phyloP scores from a whole-genome alignment of 2,329 filamentous ascomycete genomes.

The Aschersonia sp. region DNA sequence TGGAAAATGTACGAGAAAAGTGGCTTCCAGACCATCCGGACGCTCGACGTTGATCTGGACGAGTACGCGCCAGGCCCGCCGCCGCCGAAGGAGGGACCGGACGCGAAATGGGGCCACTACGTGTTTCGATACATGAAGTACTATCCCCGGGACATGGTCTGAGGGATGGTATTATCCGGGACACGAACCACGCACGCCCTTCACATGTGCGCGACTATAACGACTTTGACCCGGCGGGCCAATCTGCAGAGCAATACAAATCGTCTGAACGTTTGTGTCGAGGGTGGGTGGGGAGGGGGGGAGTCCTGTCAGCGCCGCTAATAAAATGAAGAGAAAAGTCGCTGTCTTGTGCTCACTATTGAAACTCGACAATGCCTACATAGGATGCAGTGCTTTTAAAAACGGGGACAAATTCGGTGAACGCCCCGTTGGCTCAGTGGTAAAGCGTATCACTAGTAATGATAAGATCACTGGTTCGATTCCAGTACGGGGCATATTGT shows the following conservation, averaged over 20 bases:
- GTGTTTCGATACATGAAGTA: constrained; percentile 19
- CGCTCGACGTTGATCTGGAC: constrained; percentile 16
- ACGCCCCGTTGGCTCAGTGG: constrained; percentile 19
- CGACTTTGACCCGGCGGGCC: no score
- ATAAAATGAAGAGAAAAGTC: no score
- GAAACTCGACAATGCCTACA: no score
- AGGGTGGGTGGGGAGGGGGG: no score
- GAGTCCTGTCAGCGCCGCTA: no score
- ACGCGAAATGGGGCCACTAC: constrained; percentile 17
- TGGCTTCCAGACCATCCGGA: constrained; percentile 14
- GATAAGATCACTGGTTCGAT: constrained; percentile 21
- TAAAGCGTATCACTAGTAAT: constrained; percentile 22
- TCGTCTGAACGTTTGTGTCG: no score
- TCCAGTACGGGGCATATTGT: constrained; percentile 15
- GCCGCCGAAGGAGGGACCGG: constrained; percentile 9
- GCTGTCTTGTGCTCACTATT: no score
- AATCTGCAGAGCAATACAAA: no score
- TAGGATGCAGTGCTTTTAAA: no score
- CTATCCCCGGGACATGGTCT: constrained; percentile 1
- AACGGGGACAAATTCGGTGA: no score
- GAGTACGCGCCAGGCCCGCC: constrained; percentile 12
- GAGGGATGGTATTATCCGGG: neutral
- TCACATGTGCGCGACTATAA: no score
- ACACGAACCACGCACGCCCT: neutral
- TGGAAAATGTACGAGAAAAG: constrained; percentile 14